These are phyloP conservation scores for Lyophyllum semitale DNA, from an alignment of 768 basidiomycete genomes.

Conservation along the genomic window DNA sequence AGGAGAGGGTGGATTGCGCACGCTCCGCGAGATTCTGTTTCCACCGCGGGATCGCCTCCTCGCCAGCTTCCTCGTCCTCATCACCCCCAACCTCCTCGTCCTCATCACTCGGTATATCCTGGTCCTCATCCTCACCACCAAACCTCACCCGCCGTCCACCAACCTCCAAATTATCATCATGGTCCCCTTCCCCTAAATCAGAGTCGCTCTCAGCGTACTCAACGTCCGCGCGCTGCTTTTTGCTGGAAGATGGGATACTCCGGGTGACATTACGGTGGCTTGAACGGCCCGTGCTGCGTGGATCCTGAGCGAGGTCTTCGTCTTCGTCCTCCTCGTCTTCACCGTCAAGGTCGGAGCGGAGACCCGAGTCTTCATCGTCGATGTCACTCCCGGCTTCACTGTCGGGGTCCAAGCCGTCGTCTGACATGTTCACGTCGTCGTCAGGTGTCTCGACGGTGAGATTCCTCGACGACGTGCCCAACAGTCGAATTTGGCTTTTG, in stretches of 20 bases:
- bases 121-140: conserved; percentile 48
- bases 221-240: conserved; percentile 42
- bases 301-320: conserved; percentile 21
- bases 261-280: conserved; percentile 47
- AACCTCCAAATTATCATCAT: conserved; percentile 30
- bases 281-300: conserved; percentile 53
- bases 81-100: conserved; percentile 29
- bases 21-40: conserved; percentile 61
- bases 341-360: conserved; percentile 11
- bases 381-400: conserved; percentile 31
- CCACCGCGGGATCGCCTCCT: conserved; percentile 65
- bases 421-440: conserved; percentile 28
- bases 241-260: conserved; percentile 35
- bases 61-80: conserved; percentile 38
- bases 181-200: conserved; percentile 57
- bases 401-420: conserved; percentile 31
- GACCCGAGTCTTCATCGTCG: conserved; percentile 20
- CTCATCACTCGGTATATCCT: conserved; percentile 49
- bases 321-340: conserved; percentile 13
- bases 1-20: conserved; percentile 43
- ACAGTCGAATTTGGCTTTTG: conserved; percentile 78
- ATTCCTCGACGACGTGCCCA: conserved; percentile 78
- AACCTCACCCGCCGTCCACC: conserved; percentile 20
- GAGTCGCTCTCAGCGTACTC: conserved; percentile 83
- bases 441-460: conserved; percentile 56